Base-by-base conservation (phyloP, 495 filamentous ascomycete species). In the Ascodesmis nigricans region DNA sequence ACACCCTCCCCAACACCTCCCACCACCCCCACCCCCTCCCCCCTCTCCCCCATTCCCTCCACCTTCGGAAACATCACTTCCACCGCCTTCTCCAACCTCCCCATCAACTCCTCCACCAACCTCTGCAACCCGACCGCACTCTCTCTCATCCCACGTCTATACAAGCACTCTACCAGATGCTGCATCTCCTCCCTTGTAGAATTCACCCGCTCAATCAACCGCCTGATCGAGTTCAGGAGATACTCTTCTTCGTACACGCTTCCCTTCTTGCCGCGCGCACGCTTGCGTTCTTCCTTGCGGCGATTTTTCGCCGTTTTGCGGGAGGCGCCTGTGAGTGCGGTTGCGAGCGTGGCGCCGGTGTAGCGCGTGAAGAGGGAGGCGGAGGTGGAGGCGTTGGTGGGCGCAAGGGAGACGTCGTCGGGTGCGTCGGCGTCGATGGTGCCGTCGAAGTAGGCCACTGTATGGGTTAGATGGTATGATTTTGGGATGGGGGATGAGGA, bases 211-310 rank as follows among this genome's bases (percentile, higher is more conserved):
- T 91, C 80, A 15, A 91, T 67, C 24, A 95, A 60, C 22, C 87
- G 59, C n/a, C 73, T 62, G 21, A 92, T 70, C 42, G 72, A 79
- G 46, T 78, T 84, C 28, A 91, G 71, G 7, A 97, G 63, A 52
- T 97, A 95, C 55, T 93, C 87, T 53, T 95, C 87, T 48, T 97
- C 87, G 51, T 95, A 97, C 3, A 97, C 75, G 26, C 74, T 91
- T 10, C 87, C 87, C 62, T 93, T 92, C 53, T 91, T 79, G 9
- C 87, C 87, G 17, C 78, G 64, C 0, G 87, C 87, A 4, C 81
- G 66, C 67, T 97, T 97, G 46, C 91, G 72, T 62, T 97, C 87
- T 53, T 95, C 87, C 10, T 78, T 61, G 10, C 71, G 62, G 10
- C 80, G 66, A 39, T 83, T 91, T 60, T 79, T 82, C 32, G 69